These are phyloP conservation scores for Vitis hybrid DNA, from an alignment of 177 flowering plant genomes.

Conservation along the genomic window DNA sequence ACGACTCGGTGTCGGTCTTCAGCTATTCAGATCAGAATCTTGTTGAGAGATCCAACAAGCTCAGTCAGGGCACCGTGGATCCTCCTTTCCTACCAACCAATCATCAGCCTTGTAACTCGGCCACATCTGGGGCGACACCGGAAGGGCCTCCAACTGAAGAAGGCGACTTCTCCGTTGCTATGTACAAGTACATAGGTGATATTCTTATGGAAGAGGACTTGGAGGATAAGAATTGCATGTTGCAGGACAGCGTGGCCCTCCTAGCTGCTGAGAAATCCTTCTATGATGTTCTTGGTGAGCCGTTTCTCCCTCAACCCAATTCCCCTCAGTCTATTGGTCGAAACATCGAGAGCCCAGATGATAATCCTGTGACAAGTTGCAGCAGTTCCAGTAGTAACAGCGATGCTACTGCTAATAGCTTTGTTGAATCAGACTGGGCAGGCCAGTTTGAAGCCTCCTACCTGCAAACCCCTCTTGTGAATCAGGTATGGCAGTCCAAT, in stretches of 20 bases:
- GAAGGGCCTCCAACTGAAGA: background rate
- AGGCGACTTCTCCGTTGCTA: constrained; percentile 15
- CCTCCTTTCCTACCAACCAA: background rate
- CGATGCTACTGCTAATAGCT: background rate
- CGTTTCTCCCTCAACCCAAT: constrained; percentile 13
- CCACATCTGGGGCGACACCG: too few species aligned
- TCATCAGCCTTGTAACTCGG: too few species aligned
- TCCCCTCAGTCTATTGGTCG: background rate
- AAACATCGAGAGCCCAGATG: constrained; percentile 1
- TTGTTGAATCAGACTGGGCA: background rate
- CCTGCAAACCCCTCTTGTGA: constrained; percentile 1
- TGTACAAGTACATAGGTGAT: constrained; percentile 36
- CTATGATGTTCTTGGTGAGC: constrained; percentile 33
- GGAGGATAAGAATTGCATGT: constrained; percentile 30
- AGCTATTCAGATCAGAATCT: constrained; percentile 3
- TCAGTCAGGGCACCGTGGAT: background rate
- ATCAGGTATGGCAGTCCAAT: background rate
- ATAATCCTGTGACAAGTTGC: background rate
- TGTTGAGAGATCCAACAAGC: constrained; percentile 3
- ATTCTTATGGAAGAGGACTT: constrained; percentile 44
- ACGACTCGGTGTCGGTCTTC: background rate
- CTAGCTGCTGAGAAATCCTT: constrained; percentile 56
- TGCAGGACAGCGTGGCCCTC: constrained; percentile 39
- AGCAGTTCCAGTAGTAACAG: background rate
- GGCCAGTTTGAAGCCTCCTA: background rate